Evolutionary conservation across 495 filamentous ascomycete species (phyloP), one percentile per base, ranked within the genome.

Genomic region (Stereocaulon alpinum): DNA sequence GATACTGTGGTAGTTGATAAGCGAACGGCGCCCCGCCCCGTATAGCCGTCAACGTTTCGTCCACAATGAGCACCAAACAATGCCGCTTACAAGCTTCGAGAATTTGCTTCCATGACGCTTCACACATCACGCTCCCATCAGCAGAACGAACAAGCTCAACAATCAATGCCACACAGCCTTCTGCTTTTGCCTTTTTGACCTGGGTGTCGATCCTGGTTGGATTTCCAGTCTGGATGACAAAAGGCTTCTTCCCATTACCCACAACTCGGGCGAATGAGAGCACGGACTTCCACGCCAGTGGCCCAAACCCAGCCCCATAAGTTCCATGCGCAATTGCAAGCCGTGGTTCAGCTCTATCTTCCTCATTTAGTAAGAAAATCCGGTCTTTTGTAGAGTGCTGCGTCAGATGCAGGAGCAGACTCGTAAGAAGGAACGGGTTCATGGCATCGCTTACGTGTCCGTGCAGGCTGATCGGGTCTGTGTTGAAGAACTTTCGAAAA

Each of bases 21-120:
- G 66, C 48, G 54, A 66, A 67, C 12, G 66, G 66, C 9, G 66
- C 66, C 3, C 66, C 64, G 49, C 66, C 66, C 10, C 66, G 53
- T 43, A 66, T 64, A 6, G 66, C 61, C 11, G 66, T 67, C 47
- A 66, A 56, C 1, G 64, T 62, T 63, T 67, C 64, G 41, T 67
- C 66, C 2, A 67, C 61, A 6, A 66, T 53, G 37, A 67, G 61
- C 17, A 67, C 20, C 58, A 67, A 22, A 14, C 41, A 41, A 37
- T 66, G n/a, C 30, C 41, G 51, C 34, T 57, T 55, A 52, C 66
- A 66, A 24, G 60, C 60, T 18, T 41, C 37, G 15, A 62, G n/a
- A 3, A 58, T 10, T 18, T 34, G 14, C 40, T 34, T 58, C 60
- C 60, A 62, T 1, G 49, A 45, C 17, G 22, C 20, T 9, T 29